A percentile compares a stretch with the other conserved stretches of the same genome.
phyloP scores from a whole-genome alignment of 345 rosid species.

The Ceriops tagal region DNA sequence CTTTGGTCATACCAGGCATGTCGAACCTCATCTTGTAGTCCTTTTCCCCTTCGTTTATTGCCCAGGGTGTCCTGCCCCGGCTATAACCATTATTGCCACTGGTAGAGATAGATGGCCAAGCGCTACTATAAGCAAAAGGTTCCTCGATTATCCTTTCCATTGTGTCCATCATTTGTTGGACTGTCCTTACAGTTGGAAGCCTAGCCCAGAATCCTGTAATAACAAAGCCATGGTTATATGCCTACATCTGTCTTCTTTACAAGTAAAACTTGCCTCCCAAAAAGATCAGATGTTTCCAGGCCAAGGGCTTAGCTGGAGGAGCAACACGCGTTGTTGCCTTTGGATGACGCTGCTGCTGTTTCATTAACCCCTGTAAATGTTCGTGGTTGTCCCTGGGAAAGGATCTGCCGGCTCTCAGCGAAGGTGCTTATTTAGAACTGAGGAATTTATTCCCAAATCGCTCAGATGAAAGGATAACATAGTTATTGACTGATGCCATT shows the following conservation, averaged over 20 bases:
- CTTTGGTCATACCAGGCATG: conserved; percentile 34
- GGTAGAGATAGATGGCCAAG: too few relatives aligned
- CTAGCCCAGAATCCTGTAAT: not conserved
- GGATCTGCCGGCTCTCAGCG: not conserved
- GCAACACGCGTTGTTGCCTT: too few relatives aligned
- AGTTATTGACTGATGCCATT: not conserved
- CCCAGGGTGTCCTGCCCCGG: too few relatives aligned
- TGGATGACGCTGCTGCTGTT: too few relatives aligned
- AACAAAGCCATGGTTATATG: not conserved
- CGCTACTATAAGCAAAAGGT: too few relatives aligned
- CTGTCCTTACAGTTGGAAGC: conserved; percentile 9
- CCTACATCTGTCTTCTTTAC: not conserved
- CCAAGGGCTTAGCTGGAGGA: too few relatives aligned
- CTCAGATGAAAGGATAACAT: not conserved
- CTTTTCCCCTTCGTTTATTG: conserved; percentile 11
- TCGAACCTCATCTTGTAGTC: conserved; percentile 28
- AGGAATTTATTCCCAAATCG: not conserved
- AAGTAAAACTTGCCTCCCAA: not conserved
- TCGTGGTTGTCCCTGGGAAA: not conserved
- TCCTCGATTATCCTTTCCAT: too few relatives aligned
- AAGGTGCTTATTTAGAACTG: not conserved
- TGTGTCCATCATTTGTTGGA: conserved; percentile 27
- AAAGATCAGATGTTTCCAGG: too few relatives aligned
- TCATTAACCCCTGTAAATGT: too few relatives aligned
- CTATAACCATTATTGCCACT: too few relatives aligned